Conservation (phyloP, 164 flowering plant species). For the Pachysandra terminalis region DNA sequence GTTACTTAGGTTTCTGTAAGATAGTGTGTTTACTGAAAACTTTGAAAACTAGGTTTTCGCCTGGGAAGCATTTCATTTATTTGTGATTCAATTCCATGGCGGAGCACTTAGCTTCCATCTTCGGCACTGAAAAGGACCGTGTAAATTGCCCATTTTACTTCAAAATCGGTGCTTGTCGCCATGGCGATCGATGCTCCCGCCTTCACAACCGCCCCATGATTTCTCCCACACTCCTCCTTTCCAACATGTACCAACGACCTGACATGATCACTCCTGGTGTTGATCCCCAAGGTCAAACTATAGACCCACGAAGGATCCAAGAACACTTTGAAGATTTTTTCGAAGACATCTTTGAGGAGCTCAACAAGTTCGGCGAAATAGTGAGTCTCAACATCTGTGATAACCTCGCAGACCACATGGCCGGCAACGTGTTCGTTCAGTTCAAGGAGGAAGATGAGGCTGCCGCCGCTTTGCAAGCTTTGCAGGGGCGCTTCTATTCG, state of each 20-base stretch:
- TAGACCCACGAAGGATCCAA: slow-evolving; percentile 63
- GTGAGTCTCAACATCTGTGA: slow-evolving; percentile 75
- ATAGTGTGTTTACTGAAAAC: neutral
- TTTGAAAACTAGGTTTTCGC: neutral
- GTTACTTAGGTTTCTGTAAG: neutral
- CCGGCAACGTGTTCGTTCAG: slow-evolving; percentile 80
- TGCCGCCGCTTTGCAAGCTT: slow-evolving; percentile 57
- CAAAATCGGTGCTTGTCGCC: slow-evolving; percentile 67
- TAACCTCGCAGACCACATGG: slow-evolving; percentile 80
- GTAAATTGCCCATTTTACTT: slow-evolving; percentile 52
- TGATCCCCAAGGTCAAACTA: slow-evolving; percentile 54
- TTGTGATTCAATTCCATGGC: slow-evolving; percentile 25
- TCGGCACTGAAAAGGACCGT: slow-evolving; percentile 50
- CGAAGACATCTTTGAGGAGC: slow-evolving; percentile 75
- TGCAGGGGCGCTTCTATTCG: slow-evolving; percentile 69
- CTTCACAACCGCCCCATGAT: slow-evolving; percentile 70
- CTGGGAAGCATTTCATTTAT: neutral
- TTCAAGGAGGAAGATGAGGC: slow-evolving; percentile 91
- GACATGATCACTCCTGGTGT: slow-evolving; percentile 73
- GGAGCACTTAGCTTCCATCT: slow-evolving; percentile 49
- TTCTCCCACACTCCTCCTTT: slow-evolving; percentile 64
- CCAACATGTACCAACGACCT: slow-evolving; percentile 78
- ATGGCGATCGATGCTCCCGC: slow-evolving; percentile 75
- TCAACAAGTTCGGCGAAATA: slow-evolving; percentile 72
- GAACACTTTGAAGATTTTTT: slow-evolving; percentile 63